Evolutionary conservation across 371 early-diverging fungal species (phyloP), one percentile per base, ranked within the genome.

Genomic region (Nematocida ausubeli): DNA sequence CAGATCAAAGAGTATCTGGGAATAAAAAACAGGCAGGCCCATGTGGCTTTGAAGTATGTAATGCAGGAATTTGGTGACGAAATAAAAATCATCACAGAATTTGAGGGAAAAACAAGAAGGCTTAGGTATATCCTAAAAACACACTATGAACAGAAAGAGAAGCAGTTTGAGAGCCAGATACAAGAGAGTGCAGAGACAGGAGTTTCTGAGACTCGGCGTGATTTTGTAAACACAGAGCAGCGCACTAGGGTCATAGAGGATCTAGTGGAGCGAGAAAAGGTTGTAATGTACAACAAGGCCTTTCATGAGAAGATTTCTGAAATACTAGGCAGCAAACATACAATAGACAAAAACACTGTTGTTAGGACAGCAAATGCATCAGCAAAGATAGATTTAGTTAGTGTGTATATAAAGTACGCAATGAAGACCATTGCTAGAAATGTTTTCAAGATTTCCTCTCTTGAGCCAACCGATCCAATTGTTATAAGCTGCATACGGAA

Each of bases 71-170:
- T n/a, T 28, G 19, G 22, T 12, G 63, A 72, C 16, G 42, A 72
- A 19, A 54, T 72, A 34, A 44, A 69, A 39, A 30, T 28, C 7
- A 30, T 64, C 9, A 72, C 47, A 0, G 73, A 32, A 35, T 72
- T 72, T 64, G 73, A 72, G 32, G 73, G 73, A 22, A 72, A 39
- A 34, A 51, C 62, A 9, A n/a, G 73, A 40, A 30, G 73, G 6
- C 19, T 22, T 2, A n/a, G 26, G 40, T 72, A 72, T 40, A 72
- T 60, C 19, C 24, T 64, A 28, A 37, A 30, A 16, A 28, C 24
- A 40, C 19, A 50, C 19, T 51, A 60, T 37, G 34, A 66, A 12
- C 14, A 63, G 32, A 26, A 65, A 35, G 24, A 63, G n/a, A 72
- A 72, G 28, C 12, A 32, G 22, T 50, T 69, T 12, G 39, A 57